Percentiles rank a stretch among this genome's conserved stretches.
These are phyloP conservation scores for Suillus subaureus DNA, from an alignment of 768 basidiomycete species.

Conservation along the genomic window DNA sequence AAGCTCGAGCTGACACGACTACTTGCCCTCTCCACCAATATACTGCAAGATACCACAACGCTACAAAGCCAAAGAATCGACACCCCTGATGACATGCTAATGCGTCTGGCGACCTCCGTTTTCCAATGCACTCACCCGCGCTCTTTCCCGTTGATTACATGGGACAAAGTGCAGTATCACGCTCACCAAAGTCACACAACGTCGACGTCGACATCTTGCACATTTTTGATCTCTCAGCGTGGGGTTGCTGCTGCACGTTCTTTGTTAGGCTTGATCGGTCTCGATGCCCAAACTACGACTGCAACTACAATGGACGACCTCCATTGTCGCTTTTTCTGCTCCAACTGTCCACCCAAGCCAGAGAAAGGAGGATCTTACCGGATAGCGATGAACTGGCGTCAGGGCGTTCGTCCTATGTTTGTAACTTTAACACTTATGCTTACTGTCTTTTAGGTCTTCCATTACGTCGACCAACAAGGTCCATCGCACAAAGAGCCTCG, in stretches of 20 bases:
- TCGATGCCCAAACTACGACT: neutral
- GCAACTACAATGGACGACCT: neutral
- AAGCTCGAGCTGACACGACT: neutral
- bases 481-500: neutral
- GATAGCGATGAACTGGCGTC: slow-evolving; percentile 3
- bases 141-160: neutral
- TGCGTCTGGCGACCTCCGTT: neutral
- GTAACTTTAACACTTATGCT: neutral
- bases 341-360: neutral
- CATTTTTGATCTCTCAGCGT: neutral
- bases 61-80: neutral
- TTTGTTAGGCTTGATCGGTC: neutral
- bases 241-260: neutral
- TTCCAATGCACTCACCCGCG: neutral
- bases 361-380: neutral
- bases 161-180: neutral
- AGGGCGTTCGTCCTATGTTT: neutral
- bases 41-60: neutral
- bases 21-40: neutral
- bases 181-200: too few species aligned
- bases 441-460: slow-evolving; percentile 2
- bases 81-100: neutral
- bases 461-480: neutral
- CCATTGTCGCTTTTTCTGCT: neutral
- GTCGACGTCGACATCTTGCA: neutral